Evolutionary conservation across 306 rosid genomes (phyloP).

Genomic region (Macrotyloma uniflorum): DNA sequence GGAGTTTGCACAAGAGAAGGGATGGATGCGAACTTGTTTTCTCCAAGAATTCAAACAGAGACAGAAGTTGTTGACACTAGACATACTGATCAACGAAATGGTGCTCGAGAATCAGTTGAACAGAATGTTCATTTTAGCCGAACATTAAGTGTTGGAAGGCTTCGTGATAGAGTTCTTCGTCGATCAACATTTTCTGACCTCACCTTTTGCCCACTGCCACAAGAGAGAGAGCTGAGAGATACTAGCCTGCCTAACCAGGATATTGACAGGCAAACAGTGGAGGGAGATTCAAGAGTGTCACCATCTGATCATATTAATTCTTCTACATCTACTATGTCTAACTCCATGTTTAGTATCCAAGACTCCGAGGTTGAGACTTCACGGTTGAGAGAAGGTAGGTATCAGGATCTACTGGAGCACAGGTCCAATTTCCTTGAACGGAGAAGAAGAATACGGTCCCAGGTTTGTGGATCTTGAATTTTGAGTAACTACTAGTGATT

Average conservation of each 20-base stretch:
- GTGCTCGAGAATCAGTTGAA: conserved; percentile 70
- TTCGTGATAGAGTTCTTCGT: conserved; percentile 87
- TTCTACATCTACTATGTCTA: conserved; percentile 46
- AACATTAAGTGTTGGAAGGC: conserved; percentile 91
- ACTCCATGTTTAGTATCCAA: conserved; percentile 64
- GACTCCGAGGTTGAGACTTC: conserved; percentile 68
- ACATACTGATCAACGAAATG: conserved; percentile 51
- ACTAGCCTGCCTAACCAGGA: conserved; percentile 49
- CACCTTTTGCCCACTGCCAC: conserved; percentile 63
- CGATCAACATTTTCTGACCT: conserved; percentile 71
- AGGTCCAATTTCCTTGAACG: conserved; percentile 88
- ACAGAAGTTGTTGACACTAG: conserved; percentile 56
- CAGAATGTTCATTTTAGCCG: conserved; percentile 78
- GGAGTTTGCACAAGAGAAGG: conserved; percentile 43
- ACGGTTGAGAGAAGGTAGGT: conserved; percentile 67
- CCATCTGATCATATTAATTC: conserved; percentile 49
- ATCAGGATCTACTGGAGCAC: conserved; percentile 77
- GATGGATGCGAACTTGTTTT: conserved; percentile 43
- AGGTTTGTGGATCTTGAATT: conserved; percentile 58
- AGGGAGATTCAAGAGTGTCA: conserved; percentile 45
- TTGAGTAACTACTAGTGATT: background rate
- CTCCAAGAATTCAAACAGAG: conserved; percentile 48
- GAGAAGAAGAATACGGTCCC: conserved; percentile 88
- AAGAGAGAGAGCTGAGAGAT: conserved; percentile 69
- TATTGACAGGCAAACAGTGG: conserved; percentile 47